Base-by-base conservation (phyloP, 2,329 filamentous ascomycete species). In the Fusarium lyarnte region DNA sequence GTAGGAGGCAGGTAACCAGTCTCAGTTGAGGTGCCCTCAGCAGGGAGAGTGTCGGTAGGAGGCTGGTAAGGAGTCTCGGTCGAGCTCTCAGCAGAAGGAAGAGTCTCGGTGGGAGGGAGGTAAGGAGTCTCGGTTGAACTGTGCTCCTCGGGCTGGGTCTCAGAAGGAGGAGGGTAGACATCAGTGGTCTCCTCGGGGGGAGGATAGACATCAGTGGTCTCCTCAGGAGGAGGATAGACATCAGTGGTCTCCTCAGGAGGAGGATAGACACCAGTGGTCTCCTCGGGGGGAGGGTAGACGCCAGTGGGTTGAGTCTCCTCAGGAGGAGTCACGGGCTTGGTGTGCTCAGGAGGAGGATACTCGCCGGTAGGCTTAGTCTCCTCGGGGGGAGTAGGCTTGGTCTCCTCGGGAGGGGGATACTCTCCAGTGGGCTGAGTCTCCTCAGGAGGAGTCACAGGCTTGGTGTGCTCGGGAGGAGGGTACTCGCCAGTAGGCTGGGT, bases 391-490 rank as follows among this genome's bases (percentile, higher is more conserved):
- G 45, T 21, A 41, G 38, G 38, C 35, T 36, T 45, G 17, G 8
- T 45, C 43, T 45, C 4, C 25, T 45, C 17, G 4, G 43, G 43
- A 21, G 45, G 46, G 27, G 54, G 27, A 19, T 54, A 54, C 6
- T 29, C 38, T 8, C 21, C 23, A 17, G 27, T 45, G n/a, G 66
- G 43, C 42, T 58, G 38, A 39, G 51, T 72, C 23, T 52, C 42
- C 33, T 42, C 27, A 8, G 63, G 59, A 17, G 45, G 27, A 47
- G 43, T 46, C 43, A 46, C 45, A 11, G 73, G 74, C 64, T 73
- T 58, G 21, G 60, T n/a, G n/a, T n/a, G n/a, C 25, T 45, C 17
- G 4, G 43, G 43, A 21, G 45, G 46, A 27, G 54, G 27, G 14
- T 54, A 54, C 6, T 29, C 38, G 6, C 21, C 23, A 17, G 27